These are phyloP conservation scores for Psilocybe tampanensis DNA, from an alignment of 768 basidiomycete genomes.

Conservation along the genomic window DNA sequence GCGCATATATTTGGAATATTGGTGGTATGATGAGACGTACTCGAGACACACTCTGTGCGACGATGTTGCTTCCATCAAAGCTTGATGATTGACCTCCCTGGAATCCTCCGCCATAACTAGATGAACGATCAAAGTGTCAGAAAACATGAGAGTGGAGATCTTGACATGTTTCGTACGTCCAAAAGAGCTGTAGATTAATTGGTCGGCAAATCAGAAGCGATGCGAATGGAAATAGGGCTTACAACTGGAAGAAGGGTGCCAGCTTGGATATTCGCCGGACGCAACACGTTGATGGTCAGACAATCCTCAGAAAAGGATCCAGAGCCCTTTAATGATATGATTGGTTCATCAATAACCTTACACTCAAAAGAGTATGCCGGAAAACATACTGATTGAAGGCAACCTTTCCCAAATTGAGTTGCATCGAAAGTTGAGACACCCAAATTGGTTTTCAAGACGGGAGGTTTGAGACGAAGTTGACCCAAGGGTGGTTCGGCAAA, in stretches of 20 bases:
- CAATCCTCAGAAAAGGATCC: slow-evolving; percentile 61
- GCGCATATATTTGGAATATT: neutral
- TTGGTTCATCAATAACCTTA: slow-evolving; percentile 20
- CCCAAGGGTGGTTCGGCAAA: slow-evolving; percentile 58
- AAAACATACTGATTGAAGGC: slow-evolving; percentile 47
- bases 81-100: slow-evolving; percentile 24
- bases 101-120: slow-evolving; percentile 39
- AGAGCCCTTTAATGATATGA: slow-evolving; percentile 32
- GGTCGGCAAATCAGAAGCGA: neutral
- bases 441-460: slow-evolving; percentile 45
- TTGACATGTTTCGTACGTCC: slow-evolving; percentile 31
- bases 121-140: neutral
- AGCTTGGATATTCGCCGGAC: slow-evolving; percentile 39
- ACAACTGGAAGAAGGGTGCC: slow-evolving; percentile 41
- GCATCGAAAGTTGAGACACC: slow-evolving; percentile 42
- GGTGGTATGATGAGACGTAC: slow-evolving; percentile 20
- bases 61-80: slow-evolving; percentile 36
- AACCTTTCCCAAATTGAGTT: slow-evolving; percentile 45
- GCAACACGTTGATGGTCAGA: slow-evolving; percentile 58
- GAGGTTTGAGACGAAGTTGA: slow-evolving; percentile 43
- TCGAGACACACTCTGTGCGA: slow-evolving; percentile 37
- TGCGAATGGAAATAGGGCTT: slow-evolving; percentile 10
- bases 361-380: neutral
- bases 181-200: slow-evolving; percentile 35
- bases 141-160: neutral